phyloP scores from a whole-genome alignment of 2,329 filamentous ascomycete species.

The Didymella keratinophila region DNA sequence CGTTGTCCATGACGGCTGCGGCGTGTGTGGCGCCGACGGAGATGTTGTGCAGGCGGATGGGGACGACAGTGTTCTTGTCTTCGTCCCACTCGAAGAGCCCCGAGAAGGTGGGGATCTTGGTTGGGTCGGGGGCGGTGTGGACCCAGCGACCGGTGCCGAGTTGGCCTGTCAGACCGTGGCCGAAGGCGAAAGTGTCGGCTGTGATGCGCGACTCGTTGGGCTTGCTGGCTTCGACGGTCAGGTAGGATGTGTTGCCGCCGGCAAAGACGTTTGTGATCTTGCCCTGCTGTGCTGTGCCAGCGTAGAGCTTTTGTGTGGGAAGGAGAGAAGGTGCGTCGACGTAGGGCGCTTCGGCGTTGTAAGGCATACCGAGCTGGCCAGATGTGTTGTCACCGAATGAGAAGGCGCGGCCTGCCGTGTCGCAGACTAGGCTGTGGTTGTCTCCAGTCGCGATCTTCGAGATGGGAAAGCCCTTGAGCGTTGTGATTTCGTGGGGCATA shows the following conservation, averaged over 20 bases:
- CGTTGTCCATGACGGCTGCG: slow-evolving; percentile 83
- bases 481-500: slow-evolving; percentile 78
- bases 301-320: slow-evolving; percentile 76
- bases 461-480: slow-evolving; percentile 74
- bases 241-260: slow-evolving; percentile 86
- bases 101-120: slow-evolving; percentile 83
- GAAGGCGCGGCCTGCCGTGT: slow-evolving; percentile 79
- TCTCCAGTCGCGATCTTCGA: slow-evolving; percentile 82
- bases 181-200: slow-evolving; percentile 85
- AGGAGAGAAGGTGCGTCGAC: slow-evolving; percentile 76
- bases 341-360: slow-evolving; percentile 66
- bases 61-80: slow-evolving; percentile 67
- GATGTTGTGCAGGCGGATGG: slow-evolving; percentile 78
- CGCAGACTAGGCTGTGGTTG: slow-evolving; percentile 81
- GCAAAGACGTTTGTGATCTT: slow-evolving; percentile 81
- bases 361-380: slow-evolving; percentile 89
- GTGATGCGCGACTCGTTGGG: slow-evolving; percentile 66
- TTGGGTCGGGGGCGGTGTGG: slow-evolving; percentile 78
- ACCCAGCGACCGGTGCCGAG: slow-evolving; percentile 90
- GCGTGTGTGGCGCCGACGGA: slow-evolving; percentile 82
- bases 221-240: slow-evolving; percentile 79
- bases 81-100: slow-evolving; percentile 91
- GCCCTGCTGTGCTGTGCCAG: slow-evolving; percentile 67
- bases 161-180: slow-evolving; percentile 82
- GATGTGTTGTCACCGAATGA: slow-evolving; percentile 89